A percentile compares a stretch with the other conserved stretches of the same genome.
These are phyloP conservation scores for Tubosaeta sp. DNA, from an alignment of 768 basidiomycete species.

Conservation along the genomic window DNA sequence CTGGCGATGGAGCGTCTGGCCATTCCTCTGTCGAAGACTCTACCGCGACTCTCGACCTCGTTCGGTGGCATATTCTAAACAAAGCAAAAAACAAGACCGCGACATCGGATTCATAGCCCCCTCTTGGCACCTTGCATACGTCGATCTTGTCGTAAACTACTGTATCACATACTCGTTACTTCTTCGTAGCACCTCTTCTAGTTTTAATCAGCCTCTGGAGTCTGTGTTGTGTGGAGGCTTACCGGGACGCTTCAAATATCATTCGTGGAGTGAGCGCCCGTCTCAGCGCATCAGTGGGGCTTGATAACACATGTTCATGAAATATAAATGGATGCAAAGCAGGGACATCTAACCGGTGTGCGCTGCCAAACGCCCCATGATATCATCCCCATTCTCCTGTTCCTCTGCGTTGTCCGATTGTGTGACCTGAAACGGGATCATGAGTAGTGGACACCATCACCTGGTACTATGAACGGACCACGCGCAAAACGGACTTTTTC, in stretches of 20 bases:
- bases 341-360: constrained; percentile 54
- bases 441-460: constrained; percentile 11
- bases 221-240: not conserved
- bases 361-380: constrained; percentile 71
- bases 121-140: not conserved
- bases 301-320: constrained; percentile 19
- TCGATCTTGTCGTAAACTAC: not conserved
- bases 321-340: not conserved
- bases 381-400: constrained; percentile 80
- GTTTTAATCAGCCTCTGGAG: not conserved
- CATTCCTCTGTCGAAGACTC: constrained; percentile 94
- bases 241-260: not conserved
- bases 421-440: constrained; percentile 53
- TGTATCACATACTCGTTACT: constrained; percentile 1
- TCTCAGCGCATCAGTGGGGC: constrained; percentile 29
- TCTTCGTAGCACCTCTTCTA: not conserved
- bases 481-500: constrained; percentile 63
- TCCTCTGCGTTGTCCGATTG: constrained; percentile 83
- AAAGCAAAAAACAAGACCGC: constrained; percentile 36
- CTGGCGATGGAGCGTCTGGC: constrained; percentile 66
- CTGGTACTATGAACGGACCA: constrained; percentile 33
- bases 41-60: constrained; percentile 79
- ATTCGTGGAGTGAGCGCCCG: not conserved
- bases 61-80: constrained; percentile 77
- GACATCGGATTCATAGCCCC: constrained; percentile 12